These are phyloP conservation scores for Rutstroemia sp. DNA, from an alignment of 2,329 filamentous ascomycete genomes.

Conservation along the genomic window DNA sequence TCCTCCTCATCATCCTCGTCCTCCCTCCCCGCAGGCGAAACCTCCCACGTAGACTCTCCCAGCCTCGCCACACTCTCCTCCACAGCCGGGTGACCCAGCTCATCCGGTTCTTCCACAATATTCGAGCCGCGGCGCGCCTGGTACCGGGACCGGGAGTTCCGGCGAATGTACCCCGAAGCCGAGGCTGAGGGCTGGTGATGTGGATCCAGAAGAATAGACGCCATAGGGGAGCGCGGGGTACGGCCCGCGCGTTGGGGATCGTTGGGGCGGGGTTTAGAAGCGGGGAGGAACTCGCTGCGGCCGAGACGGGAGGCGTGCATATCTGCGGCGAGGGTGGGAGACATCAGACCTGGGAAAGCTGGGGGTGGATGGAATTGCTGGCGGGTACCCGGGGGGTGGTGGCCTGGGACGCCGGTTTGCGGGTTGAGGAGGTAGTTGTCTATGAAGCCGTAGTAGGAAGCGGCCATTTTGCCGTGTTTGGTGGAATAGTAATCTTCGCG, in stretches of 20 bases:
- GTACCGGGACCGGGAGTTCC: slow-evolving; percentile 38
- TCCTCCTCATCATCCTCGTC: slow-evolving; percentile 40
- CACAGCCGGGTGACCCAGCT: slow-evolving; percentile 23
- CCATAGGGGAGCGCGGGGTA: slow-evolving; percentile 51
- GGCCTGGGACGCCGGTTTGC: slow-evolving; percentile 56
- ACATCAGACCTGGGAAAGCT: slow-evolving; percentile 63
- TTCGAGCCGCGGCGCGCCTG: slow-evolving; percentile 36
- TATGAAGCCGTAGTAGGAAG: slow-evolving; percentile 89
- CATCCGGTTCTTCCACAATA: slow-evolving; percentile 51
- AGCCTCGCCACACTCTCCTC: slow-evolving; percentile 25
- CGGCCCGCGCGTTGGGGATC: slow-evolving; percentile 30
- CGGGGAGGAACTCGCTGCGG: slow-evolving; percentile 37
- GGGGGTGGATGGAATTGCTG: slow-evolving; percentile 69
- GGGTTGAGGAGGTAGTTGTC: slow-evolving; percentile 82
- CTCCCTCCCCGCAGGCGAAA: slow-evolving; percentile 30
- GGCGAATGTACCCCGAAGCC: slow-evolving; percentile 38
- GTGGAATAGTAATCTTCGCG: slow-evolving; percentile 90
- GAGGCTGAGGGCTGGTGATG: slow-evolving; percentile 63
- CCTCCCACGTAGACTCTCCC: slow-evolving; percentile 40
- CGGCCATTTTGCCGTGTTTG: slow-evolving; percentile 97
- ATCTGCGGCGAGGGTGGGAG: slow-evolving; percentile 49
- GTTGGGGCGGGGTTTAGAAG: slow-evolving; percentile 32
- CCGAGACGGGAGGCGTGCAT: slow-evolving; percentile 45
- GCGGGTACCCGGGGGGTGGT: slow-evolving; percentile 47
- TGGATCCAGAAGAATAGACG: slow-evolving; percentile 66